Evolutionary conservation across 352 stramenopile genomes (phyloP).

Genomic region (Thraustotheca clavata): DNA sequence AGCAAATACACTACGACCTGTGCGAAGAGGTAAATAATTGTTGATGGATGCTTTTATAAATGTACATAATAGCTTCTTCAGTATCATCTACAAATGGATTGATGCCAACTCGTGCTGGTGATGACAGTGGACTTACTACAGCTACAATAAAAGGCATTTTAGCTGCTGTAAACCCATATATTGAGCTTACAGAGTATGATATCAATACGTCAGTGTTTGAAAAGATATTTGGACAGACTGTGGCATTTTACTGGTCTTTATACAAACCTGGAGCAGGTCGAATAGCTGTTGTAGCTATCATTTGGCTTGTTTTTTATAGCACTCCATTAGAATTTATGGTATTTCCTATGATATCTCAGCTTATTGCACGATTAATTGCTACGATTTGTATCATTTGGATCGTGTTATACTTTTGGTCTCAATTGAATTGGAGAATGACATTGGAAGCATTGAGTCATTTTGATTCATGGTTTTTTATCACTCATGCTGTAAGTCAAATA

Average conservation of each 20-base stretch:
- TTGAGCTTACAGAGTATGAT: conserved; percentile 19
- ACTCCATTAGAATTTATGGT: neutral
- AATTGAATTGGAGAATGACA: conserved; percentile 21
- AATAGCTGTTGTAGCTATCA: neutral
- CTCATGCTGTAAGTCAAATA: neutral
- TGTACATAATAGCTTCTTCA: neutral
- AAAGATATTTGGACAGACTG: conserved; percentile 19
- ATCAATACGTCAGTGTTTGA: conserved; percentile 22
- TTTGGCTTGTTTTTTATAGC: conserved; percentile 16
- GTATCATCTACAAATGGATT: conserved; percentile 2
- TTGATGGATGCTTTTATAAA: neutral
- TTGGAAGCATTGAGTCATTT: conserved; percentile 11
- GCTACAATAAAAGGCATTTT: conserved; percentile 21
- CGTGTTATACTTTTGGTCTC: conserved; percentile 22
- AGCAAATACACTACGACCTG: neutral
- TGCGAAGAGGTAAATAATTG: neutral
- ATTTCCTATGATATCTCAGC: neutral
- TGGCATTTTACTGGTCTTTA: conserved; percentile 19
- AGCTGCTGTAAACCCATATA: conserved; percentile 9
- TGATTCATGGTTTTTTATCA: conserved; percentile 22
- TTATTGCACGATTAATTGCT: neutral
- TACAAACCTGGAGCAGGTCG: conserved; percentile 13
- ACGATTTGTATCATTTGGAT: conserved; percentile 10
- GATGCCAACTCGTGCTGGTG: conserved; percentile 1
- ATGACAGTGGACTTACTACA: conserved; percentile 14